A percentile compares a stretch with the other conserved stretches of the same genome.
Conservation (phyloP, 106 monocot genomes). For the Acanthochlamys bracteata region DNA sequence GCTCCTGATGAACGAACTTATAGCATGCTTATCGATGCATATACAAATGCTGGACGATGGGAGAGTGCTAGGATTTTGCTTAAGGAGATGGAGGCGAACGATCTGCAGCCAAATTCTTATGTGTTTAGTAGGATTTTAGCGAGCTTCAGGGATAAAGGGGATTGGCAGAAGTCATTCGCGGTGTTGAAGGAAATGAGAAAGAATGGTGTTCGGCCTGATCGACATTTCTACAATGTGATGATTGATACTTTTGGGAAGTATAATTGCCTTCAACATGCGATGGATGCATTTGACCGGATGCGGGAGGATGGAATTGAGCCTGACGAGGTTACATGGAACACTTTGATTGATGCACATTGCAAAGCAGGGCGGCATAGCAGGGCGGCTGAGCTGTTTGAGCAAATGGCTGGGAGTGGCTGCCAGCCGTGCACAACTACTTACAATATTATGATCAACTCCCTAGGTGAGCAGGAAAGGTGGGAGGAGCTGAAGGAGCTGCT, state of each 20-base stretch:
- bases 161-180: slow-evolving; percentile 85
- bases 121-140: slow-evolving; percentile 80
- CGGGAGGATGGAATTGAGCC: slow-evolving; percentile 63
- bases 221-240: slow-evolving; percentile 97
- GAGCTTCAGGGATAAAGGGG: slow-evolving; percentile 68
- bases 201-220: slow-evolving; percentile 57
- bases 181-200: slow-evolving; percentile 77
- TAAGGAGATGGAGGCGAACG: slow-evolving; percentile 80
- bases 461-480: slow-evolving; percentile 70
- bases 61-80: slow-evolving; percentile 74
- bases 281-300: slow-evolving; percentile 87
- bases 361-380: slow-evolving; percentile 61
- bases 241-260: slow-evolving; percentile 88
- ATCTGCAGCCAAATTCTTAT: slow-evolving; percentile 61
- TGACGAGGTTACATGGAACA: slow-evolving; percentile 79
- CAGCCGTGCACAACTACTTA: slow-evolving; percentile 64
- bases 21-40: slow-evolving; percentile 76
- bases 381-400: slow-evolving; percentile 60
- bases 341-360: slow-evolving; percentile 70
- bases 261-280: slow-evolving; percentile 64
- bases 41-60: slow-evolving; percentile 71
- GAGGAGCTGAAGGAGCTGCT: slow-evolving; percentile 53
- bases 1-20: slow-evolving; percentile 73
- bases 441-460: slow-evolving; percentile 78
- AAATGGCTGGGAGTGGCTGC: slow-evolving; percentile 58